phyloP scores from a whole-genome alignment of 495 filamentous ascomycete genomes.

The Aspergillus sclerotioniger region DNA sequence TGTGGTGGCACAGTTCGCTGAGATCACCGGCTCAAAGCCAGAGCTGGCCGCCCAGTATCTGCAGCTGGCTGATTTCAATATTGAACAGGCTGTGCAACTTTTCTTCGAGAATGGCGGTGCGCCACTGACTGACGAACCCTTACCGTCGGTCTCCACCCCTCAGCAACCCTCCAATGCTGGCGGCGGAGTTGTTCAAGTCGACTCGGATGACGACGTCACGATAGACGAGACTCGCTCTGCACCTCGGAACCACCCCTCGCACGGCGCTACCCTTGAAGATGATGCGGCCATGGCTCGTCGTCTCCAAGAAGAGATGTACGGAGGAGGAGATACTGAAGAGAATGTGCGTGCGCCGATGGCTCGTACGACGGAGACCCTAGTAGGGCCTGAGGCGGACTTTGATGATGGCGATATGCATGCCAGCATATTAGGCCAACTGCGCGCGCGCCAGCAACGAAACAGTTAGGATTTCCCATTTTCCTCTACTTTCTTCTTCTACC shows the following conservation, averaged over 20 bases:
- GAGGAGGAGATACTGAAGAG: constrained; percentile 51
- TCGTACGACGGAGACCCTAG: constrained; percentile 85
- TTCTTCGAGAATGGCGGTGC: constrained; percentile 80
- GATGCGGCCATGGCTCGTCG: constrained; percentile 91
- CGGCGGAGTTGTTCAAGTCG: constrained; percentile 66
- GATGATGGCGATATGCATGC: constrained; percentile 61
- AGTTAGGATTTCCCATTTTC: constrained; percentile 34
- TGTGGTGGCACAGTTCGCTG: constrained; percentile 49
- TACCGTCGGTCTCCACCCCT: constrained; percentile 31
- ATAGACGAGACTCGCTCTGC: constrained; percentile 28
- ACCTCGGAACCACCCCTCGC: constrained; percentile 15
- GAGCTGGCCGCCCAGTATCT: constrained; percentile 76
- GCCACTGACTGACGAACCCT: constrained; percentile 40
- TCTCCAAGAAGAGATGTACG: constrained; percentile 88
- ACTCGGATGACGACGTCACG: constrained; percentile 59
- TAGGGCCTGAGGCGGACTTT: constrained; percentile 64
- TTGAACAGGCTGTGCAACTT: constrained; percentile 82
- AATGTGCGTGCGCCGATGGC: constrained; percentile 87
- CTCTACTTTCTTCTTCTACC: neutral
- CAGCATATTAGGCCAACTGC: constrained; percentile 65
- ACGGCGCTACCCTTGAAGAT: constrained; percentile 58
- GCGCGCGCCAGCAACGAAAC: constrained; percentile 48
- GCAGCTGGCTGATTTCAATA: constrained; percentile 73
- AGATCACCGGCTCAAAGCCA: constrained; percentile 63
- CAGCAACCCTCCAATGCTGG: constrained; percentile 20